phyloP scores from a whole-genome alignment of 2,329 filamentous ascomycete genomes.

The Ascochyta pisi region DNA sequence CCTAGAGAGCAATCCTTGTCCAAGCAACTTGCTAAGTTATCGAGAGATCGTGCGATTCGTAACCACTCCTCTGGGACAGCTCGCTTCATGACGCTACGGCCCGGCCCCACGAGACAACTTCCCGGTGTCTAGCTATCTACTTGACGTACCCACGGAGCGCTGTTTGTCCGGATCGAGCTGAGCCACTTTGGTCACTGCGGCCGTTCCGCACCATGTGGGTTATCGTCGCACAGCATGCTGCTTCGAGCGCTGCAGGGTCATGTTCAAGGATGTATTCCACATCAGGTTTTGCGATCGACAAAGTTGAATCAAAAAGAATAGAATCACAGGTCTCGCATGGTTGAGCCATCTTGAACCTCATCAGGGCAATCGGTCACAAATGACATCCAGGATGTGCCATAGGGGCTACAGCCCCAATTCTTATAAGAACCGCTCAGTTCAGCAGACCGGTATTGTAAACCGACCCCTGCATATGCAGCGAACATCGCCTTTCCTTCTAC shows the following conservation, averaged over 20 bases:
- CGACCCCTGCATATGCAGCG: constrained; percentile 3
- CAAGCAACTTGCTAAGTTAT: not conserved
- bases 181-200: not conserved
- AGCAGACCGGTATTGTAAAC: not conserved
- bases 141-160: not conserved
- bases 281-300: not conserved
- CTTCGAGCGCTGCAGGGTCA: constrained; percentile 1
- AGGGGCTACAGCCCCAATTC: too few species aligned
- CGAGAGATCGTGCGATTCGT: not conserved
- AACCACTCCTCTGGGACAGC: constrained; percentile 1
- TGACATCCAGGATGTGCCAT: too few species aligned
- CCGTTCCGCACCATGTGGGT: not conserved
- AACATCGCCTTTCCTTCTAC: not conserved
- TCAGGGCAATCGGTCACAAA: too few species aligned
- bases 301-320: not conserved
- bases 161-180: not conserved
- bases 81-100: constrained; percentile 4
- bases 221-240: not conserved
- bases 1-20: not conserved
- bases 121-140: not conserved
- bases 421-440: not conserved
- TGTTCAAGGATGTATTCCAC: not conserved
- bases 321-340: not conserved
- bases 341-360: too few species aligned
- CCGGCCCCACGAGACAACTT: constrained; percentile 4